A percentile compares a stretch with the other conserved stretches of the same genome.
Evolutionary conservation across 2,329 filamentous ascomycete species (phyloP).

Genomic region (Epichloe scottii): DNA sequence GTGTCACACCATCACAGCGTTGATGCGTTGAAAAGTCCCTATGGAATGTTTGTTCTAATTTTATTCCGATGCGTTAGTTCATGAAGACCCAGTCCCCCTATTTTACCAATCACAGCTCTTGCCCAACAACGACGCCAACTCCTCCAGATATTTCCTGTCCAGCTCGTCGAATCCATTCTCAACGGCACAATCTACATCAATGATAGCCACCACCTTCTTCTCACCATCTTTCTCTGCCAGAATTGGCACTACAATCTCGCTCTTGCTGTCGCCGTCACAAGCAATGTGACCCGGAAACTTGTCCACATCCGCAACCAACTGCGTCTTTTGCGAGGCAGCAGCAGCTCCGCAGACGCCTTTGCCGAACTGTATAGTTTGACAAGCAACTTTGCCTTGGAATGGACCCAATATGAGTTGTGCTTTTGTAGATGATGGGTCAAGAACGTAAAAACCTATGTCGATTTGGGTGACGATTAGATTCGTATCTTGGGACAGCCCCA

Average conservation of each 20-base stretch:
- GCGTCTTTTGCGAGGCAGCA: constrained; percentile 46
- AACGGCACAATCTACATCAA: constrained; percentile 66
- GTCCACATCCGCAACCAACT: constrained; percentile 59
- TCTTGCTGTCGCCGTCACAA: constrained; percentile 62
- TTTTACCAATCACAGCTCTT: constrained; percentile 52
- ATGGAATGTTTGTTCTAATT: background rate
- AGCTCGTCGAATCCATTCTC: constrained; percentile 54
- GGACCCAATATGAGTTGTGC: constrained; percentile 61
- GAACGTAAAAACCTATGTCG: constrained; percentile 56
- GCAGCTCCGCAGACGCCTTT: constrained; percentile 66
- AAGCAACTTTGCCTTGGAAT: constrained; percentile 71
- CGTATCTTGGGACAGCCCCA: background rate
- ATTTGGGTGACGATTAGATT: background rate
- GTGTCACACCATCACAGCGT: background rate
- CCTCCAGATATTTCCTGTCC: constrained; percentile 53
- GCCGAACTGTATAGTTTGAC: constrained; percentile 63
- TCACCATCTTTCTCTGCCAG: constrained; percentile 23
- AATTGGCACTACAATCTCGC: constrained; percentile 74
- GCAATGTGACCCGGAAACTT: constrained; percentile 70
- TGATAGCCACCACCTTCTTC: constrained; percentile 53
- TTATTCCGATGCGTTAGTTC: background rate
- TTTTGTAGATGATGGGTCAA: constrained; percentile 35
- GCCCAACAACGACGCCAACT: constrained; percentile 47
- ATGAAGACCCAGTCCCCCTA: background rate
- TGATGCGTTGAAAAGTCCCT: background rate